These are phyloP conservation scores for Cutaneotrichosporon arboriforme DNA, from an alignment of 1,284 basidiomycete species.

Conservation along the genomic window DNA sequence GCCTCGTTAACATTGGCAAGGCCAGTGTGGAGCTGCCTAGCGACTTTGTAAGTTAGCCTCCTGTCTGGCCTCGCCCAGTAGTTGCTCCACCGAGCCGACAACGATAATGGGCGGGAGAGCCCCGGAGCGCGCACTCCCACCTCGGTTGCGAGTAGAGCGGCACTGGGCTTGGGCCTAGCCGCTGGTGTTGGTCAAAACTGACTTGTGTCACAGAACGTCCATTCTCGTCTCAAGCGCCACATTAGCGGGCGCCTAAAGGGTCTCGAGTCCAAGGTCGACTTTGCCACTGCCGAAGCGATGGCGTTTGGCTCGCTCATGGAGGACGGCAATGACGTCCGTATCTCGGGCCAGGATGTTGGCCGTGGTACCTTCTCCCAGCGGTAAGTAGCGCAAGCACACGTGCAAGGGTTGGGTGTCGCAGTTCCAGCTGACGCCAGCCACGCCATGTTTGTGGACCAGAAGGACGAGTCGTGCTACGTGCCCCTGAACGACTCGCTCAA, in stretches of 20 bases:
- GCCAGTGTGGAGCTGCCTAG: conserved; percentile 67
- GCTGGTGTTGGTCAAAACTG: too few species aligned
- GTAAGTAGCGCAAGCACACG: conserved; percentile 49
- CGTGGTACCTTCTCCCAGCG: conserved; percentile 84
- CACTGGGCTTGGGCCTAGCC: too few species aligned
- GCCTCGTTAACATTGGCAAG: conserved; percentile 58
- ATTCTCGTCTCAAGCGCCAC: conserved; percentile 70
- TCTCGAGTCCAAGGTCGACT: conserved; percentile 69
- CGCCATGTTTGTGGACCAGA: conserved; percentile 83
- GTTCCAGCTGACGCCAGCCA: conserved; percentile 54
- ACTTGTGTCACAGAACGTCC: conserved; percentile 57
- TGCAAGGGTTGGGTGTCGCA: too few species aligned
- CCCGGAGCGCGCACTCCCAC: too few species aligned
- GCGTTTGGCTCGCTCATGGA: conserved; percentile 77
- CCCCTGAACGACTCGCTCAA: conserved; percentile 64
- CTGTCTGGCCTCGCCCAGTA: neutral
- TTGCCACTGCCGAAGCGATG: conserved; percentile 81
- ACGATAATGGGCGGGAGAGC: too few species aligned
- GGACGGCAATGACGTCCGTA: conserved; percentile 71
- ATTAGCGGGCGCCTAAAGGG: conserved; percentile 69
- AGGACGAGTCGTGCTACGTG: conserved; percentile 67
- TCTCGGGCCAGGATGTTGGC: conserved; percentile 85
- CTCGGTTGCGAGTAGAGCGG: too few species aligned
- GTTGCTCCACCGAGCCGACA: neutral
- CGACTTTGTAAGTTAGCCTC: conserved; percentile 59